Base-by-base conservation (phyloP, 805 yeast species). In the Monosporozyma yasuniensis region DNA sequence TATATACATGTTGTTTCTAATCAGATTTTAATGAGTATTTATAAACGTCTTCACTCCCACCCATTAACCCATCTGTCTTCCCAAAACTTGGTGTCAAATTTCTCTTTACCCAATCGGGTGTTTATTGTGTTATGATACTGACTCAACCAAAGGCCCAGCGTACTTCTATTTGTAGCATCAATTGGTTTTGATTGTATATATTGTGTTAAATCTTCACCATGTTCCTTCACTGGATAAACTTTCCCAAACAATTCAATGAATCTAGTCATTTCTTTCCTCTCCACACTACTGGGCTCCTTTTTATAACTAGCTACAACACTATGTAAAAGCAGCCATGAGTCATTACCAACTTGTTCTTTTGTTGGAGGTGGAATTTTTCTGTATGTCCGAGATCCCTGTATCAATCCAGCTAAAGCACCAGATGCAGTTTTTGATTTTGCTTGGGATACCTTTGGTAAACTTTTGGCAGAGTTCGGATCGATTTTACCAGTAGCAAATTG, bases 41-140 rank as follows among this genome's bases (percentile, higher is more conserved):
- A 16, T 19, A 35, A 35, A n/a, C 6, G 3, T 35, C 8, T 35
- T 45, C 21, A 46, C 19, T 84, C 84, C 96, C 96, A 89, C 0
- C 97, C 97, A 58, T 87, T 95, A 56, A 77, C 81, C 99, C 99
- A 91, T 62, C 99, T 80, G 59, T 85, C 80, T 63, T 83, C 83
- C 99, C 99, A 93, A 55, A 86, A 74, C 51, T 81, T 73, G 60
- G 98, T 91, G 63, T 91, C 89, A 63, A 93, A 93, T 50, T 71
- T 72, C 6, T 87, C 87, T 67, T 93, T 93, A 1, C 96, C 95
- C 25, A 91, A 64, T 65, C 89, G 90, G 18, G 65, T 72, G 66
- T 93, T 93, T n/a, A 93, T 98, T 35, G 78, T 86, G 61, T 93
- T 93, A 68, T 93, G 99, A 2, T 98, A 98, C 53, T 81, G 85